These are phyloP conservation scores for Epichloe festucae DNA, from an alignment of 2,329 filamentous ascomycete genomes.

Conservation along the genomic window DNA sequence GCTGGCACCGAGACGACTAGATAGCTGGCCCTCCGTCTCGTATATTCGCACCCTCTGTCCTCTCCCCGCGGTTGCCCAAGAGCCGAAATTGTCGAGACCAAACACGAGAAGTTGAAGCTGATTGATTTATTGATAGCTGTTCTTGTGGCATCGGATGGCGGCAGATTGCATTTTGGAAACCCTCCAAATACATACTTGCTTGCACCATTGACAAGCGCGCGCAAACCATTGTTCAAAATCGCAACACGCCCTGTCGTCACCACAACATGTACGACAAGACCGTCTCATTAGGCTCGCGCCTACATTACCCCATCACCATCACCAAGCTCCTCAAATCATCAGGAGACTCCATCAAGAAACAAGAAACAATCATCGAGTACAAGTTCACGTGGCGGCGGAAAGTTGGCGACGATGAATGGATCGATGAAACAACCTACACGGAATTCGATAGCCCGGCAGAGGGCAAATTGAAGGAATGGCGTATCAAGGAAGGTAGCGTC, in stretches of 20 bases:
- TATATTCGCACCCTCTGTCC: no score
- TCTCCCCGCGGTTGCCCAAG: background rate
- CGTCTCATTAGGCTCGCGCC: conserved; percentile 43
- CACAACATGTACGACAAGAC: conserved; percentile 25
- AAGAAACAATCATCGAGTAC: conserved; percentile 75
- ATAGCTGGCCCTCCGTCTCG: background rate
- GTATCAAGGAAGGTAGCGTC: conserved; percentile 53
- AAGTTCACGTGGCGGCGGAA: conserved; percentile 69
- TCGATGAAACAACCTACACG: conserved; percentile 54
- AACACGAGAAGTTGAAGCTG: background rate
- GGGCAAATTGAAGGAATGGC: conserved; percentile 67
- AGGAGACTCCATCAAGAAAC: conserved; percentile 62
- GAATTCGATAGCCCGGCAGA: conserved; percentile 77
- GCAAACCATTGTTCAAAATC: background rate
- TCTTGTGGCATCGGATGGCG: background rate
- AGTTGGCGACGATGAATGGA: conserved; percentile 51
- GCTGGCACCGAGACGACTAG: background rate
- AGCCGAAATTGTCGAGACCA: background rate
- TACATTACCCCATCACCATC: conserved; percentile 90
- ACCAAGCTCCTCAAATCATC: conserved; percentile 66
- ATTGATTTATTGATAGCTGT: background rate
- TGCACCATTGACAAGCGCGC: background rate
- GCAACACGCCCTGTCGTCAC: background rate
- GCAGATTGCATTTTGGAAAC: background rate
- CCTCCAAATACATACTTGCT: background rate